Percentiles rank a stretch among this genome's conserved stretches.
These are phyloP conservation scores for Dendryphion nanum DNA, from an alignment of 2,329 filamentous ascomycete species.

Conservation along the genomic window DNA sequence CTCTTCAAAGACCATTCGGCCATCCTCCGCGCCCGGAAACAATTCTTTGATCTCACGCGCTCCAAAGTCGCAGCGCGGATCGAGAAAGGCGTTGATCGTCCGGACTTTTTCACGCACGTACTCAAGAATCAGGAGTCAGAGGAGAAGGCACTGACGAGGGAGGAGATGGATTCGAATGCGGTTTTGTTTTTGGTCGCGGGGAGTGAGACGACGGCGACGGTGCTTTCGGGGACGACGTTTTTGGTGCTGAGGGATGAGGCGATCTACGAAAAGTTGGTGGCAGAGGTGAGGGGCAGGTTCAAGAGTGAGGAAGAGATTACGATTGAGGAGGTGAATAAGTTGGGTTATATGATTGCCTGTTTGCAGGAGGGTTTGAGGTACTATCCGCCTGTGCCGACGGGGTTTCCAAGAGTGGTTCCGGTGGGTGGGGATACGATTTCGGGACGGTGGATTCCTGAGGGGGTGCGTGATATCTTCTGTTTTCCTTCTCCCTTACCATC, in stretches of 20 bases:
- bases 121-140: conserved; percentile 17
- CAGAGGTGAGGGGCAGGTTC: conserved; percentile 25
- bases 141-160: conserved; percentile 15
- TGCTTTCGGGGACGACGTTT: conserved; percentile 43
- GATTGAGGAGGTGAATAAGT: conserved; percentile 20
- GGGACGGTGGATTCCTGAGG: conserved; percentile 26
- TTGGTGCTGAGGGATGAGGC: conserved; percentile 33
- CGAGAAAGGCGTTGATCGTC: conserved; percentile 12
- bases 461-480: conserved; percentile 7
- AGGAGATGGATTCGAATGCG: conserved; percentile 37
- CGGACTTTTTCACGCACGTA: conserved; percentile 29
- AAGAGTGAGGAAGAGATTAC: conserved; percentile 18
- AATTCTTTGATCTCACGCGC: conserved; percentile 15
- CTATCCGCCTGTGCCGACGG: conserved; percentile 30
- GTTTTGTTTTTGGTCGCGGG: conserved; percentile 41
- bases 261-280: conserved; percentile 16
- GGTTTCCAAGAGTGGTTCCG: conserved; percentile 28
- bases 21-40: conserved; percentile 6
- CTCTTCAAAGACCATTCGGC: conserved; percentile 8
- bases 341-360: conserved; percentile 28
- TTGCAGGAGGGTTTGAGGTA: conserved; percentile 24
- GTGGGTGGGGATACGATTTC: conserved; percentile 20
- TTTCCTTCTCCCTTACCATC: background rate
- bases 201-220: conserved; percentile 48
- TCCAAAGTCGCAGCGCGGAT: conserved; percentile 19